phyloP scores from a whole-genome alignment of 2,329 filamentous ascomycete genomes.

The Penicillium verrucosum region DNA sequence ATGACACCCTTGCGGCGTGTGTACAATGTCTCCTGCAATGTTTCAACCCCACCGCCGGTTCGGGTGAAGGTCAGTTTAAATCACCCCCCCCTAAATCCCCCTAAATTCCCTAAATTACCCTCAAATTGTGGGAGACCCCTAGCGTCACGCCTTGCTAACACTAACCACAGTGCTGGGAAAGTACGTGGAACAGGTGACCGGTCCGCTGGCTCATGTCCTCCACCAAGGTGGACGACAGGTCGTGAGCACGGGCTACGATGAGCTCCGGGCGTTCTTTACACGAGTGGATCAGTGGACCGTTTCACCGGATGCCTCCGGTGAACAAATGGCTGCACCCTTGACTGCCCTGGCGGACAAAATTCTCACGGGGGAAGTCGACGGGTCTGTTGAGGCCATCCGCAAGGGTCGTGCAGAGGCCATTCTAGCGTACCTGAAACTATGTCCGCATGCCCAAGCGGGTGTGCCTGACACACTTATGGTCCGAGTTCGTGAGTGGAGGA shows the following conservation, averaged over 20 bases:
- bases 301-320: conserved; percentile 16
- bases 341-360: conserved; percentile 27
- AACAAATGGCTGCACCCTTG: conserved; percentile 27
- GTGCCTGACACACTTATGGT: conserved; percentile 20
- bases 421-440: conserved; percentile 31
- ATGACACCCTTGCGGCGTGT: conserved; percentile 39
- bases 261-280: conserved; percentile 33
- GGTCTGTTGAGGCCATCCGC: conserved; percentile 37
- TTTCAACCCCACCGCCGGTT: conserved; percentile 30
- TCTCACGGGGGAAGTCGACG: conserved; percentile 34
- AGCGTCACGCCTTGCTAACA: conserved; percentile 27
- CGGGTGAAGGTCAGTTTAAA: conserved; percentile 26
- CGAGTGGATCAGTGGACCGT: conserved; percentile 28
- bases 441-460: conserved; percentile 11
- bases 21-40: conserved; percentile 40
- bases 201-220: conserved; percentile 31
- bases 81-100: background rate
- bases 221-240: conserved; percentile 34
- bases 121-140: conserved; percentile 10
- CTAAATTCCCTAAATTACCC: background rate
- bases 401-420: conserved; percentile 38
- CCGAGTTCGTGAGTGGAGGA: conserved; percentile 34
- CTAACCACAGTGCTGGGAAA: conserved; percentile 30
- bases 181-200: conserved; percentile 30
- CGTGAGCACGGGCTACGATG: conserved; percentile 35